These are phyloP conservation scores for Hypseocharis bilobata DNA, from an alignment of 441 rosid genomes.

Conservation along the genomic window DNA sequence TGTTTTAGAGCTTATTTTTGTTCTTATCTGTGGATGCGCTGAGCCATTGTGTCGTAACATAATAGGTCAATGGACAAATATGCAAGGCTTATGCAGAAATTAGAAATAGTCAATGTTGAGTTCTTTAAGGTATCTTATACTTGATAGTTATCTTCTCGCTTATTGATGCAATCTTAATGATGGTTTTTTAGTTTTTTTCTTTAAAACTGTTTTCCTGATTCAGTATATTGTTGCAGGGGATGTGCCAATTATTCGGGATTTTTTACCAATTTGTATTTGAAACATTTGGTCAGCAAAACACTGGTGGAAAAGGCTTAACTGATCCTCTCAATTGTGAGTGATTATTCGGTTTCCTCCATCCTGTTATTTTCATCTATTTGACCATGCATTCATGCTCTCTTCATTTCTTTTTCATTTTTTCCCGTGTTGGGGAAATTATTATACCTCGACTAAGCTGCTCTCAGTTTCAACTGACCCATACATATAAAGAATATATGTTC, in stretches of 20 bases:
- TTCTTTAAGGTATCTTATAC: conserved; percentile 62
- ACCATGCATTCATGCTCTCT: conserved; percentile 12
- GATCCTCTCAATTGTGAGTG: conserved; percentile 65
- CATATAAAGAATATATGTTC: conserved; percentile 8
- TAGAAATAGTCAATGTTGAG: conserved; percentile 81
- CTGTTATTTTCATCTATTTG: conserved; percentile 7
- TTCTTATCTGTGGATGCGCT: conserved; percentile 13
- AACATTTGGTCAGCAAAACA: conserved; percentile 61
- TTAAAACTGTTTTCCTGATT: conserved; percentile 49
- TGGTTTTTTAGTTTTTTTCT: conserved; percentile 24
- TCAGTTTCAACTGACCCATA: neutral
- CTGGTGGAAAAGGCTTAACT: conserved; percentile 44
- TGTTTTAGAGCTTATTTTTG: conserved; percentile 1
- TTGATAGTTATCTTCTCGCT: conserved; percentile 12
- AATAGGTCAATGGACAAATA: conserved; percentile 93
- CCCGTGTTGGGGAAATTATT: conserved; percentile 1
- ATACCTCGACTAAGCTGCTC: conserved; percentile 8
- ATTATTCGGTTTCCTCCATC: conserved; percentile 13
- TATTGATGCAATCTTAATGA: conserved; percentile 13
- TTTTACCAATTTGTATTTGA: conserved; percentile 70
- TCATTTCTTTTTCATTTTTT: conserved; percentile 4
- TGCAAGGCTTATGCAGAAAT: conserved; percentile 95
- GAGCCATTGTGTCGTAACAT: conserved; percentile 23
- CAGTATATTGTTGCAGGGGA: conserved; percentile 71
- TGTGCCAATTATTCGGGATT: conserved; percentile 83